Evolutionary conservation across 495 filamentous ascomycete species (phyloP), one percentile per base, ranked within the genome.

Genomic region (Talaromyces thailandensis): DNA sequence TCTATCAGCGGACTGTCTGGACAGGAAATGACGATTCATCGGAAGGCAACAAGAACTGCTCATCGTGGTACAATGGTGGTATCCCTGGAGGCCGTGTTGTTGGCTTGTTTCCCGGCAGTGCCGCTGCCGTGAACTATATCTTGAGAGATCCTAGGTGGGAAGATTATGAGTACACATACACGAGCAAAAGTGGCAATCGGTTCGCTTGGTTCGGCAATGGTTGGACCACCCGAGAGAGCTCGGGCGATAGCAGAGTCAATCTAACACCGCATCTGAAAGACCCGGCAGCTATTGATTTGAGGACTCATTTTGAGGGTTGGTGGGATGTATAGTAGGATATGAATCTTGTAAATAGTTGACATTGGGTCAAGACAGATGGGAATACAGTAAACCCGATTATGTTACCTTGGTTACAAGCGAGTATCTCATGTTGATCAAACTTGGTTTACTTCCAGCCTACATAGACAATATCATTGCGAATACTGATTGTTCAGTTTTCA

Each of bases 51-150:
- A 82, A 84, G 37, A 80, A 82, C 62, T 91, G 88, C 71, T 82
- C 81, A 53, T 85, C 81, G 3, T 91, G 88, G 88, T 87, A 87
- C 67, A 89, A 90, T 48, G 78, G 85, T 56, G 85, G 85, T 0
- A 67, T 74, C 9, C 81, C 84, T 0, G 84, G 83, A 0, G 77
- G 81, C 24, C 57, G 72, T 2, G 81, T 90, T 24, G 82, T 84
- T 62, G 88, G 84, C 0, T 65, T 88, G 18, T 91, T 87, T 78
- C 88, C 88, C 0, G 87, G 86, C 0, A 85, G 81, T 69, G 82
- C 84, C 4, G 71, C 82, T 1, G 82, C 85, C 65, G 69, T 81
- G 26, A 84, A 83, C 11, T 78, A 79, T 23, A 75, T 85, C 26
- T 73, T 82, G 4, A 69, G 81, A 24, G 81, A 87, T 53, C 86